Conservation (phyloP, 2,329 filamentous ascomycete genomes). For the Neopestalotiopsis rosae region DNA sequence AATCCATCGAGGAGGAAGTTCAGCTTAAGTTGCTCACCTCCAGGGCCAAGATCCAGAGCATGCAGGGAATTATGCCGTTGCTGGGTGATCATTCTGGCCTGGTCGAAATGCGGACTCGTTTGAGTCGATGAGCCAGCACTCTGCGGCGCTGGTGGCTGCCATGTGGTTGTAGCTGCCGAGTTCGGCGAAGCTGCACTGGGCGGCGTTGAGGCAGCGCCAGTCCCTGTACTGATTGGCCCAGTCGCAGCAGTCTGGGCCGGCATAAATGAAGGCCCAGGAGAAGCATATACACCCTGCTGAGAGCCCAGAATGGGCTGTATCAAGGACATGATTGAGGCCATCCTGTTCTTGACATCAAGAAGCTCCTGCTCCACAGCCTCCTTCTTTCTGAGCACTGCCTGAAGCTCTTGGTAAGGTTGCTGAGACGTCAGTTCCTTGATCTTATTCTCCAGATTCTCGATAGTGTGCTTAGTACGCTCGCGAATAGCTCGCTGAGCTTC, state of each 20-base stretch:
- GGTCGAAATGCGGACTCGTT: slow-evolving; percentile 31
- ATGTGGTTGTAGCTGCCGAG: slow-evolving; percentile 33
- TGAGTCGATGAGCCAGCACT: slow-evolving; percentile 25
- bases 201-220: slow-evolving; percentile 42
- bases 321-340: slow-evolving; percentile 69
- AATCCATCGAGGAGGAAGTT: slow-evolving; percentile 69
- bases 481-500: slow-evolving; percentile 86
- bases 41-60: slow-evolving; percentile 61
- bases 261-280: slow-evolving; percentile 10
- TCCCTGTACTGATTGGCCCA: slow-evolving; percentile 32
- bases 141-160: slow-evolving; percentile 31
- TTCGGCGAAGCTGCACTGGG: slow-evolving; percentile 44
- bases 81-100: slow-evolving; percentile 45
- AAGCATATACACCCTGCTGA: slow-evolving; percentile 14
- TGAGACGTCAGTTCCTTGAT: slow-evolving; percentile 80
- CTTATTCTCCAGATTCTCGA: slow-evolving; percentile 73
- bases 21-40: slow-evolving; percentile 70
- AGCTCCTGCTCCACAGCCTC: slow-evolving; percentile 81
- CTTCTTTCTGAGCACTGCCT: slow-evolving; percentile 76
- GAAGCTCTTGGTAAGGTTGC: slow-evolving; percentile 84
- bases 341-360: slow-evolving; percentile 72
- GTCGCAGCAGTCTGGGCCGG: slow-evolving; percentile 24
- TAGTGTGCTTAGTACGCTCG: slow-evolving; percentile 81
- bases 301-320: slow-evolving; percentile 61
- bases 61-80: slow-evolving; percentile 58